Evolutionary conservation across 371 early-diverging fungal species (phyloP).

Genomic region (Quaeritorhiza haematococci): DNA sequence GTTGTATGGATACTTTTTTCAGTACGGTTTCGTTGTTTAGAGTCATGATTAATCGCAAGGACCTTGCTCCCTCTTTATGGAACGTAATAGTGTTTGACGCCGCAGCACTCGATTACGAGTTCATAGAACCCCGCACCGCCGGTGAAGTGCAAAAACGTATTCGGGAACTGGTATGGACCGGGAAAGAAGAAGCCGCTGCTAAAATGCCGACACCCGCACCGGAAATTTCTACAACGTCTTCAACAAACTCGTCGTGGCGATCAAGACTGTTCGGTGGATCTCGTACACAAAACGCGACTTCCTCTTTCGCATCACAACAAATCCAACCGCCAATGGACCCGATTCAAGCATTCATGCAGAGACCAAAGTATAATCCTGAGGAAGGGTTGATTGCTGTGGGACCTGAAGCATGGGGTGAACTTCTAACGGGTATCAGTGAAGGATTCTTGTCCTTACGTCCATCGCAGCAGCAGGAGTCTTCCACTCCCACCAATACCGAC

Average conservation of each 20-base stretch:
- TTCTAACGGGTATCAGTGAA: constrained; percentile 30
- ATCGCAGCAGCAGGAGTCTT: not conserved
- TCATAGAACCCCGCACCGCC: constrained; percentile 13
- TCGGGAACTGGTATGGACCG: constrained; percentile 27
- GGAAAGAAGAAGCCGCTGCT: constrained; percentile 10
- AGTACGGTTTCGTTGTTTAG: not conserved
- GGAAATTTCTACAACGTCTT: not conserved
- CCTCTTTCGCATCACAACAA: no score
- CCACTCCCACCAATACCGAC: not conserved
- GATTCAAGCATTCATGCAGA: not conserved
- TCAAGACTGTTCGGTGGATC: not conserved
- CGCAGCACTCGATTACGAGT: constrained; percentile 38
- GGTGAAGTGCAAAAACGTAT: constrained; percentile 17
- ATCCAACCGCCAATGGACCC: no score
- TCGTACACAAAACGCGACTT: not conserved
- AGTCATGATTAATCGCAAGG: no score
- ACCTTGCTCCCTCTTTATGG: not conserved
- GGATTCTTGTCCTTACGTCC: constrained; percentile 11
- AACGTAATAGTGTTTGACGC: constrained; percentile 34
- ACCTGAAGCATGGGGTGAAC: constrained; percentile 32
- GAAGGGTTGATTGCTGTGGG: constrained; percentile 37
- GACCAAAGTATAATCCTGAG: constrained; percentile 19
- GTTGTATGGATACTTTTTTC: not conserved
- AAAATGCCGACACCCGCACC: not conserved
- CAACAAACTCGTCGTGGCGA: not conserved